phyloP scores from a whole-genome alignment of 805 yeast species.

The Pichia membranifaciens region DNA sequence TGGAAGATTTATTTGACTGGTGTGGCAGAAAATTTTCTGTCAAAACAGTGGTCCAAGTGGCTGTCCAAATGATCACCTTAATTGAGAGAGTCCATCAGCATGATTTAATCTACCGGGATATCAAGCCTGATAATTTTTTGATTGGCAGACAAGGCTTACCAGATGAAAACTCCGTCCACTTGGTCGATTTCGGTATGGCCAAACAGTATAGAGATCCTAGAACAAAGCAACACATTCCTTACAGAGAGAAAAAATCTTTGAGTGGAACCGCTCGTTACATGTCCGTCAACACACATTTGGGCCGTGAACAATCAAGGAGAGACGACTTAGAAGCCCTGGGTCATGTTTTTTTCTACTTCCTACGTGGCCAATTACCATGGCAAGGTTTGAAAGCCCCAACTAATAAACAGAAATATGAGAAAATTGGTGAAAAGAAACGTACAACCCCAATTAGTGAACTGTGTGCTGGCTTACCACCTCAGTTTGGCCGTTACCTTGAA shows the following conservation, averaged over 20 bases:
- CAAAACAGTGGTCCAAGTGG: conserved; percentile 88
- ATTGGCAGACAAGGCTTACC: conserved; percentile 85
- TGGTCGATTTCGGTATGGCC: conserved; percentile 98
- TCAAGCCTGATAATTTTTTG: conserved; percentile 94
- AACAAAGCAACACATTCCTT: conserved; percentile 92
- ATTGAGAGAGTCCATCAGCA: conserved; percentile 85
- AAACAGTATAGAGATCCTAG: conserved; percentile 96
- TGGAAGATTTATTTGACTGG: conserved; percentile 97
- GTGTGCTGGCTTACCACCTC: conserved; percentile 85
- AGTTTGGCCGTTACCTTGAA: conserved; percentile 86
- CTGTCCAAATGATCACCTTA: conserved; percentile 87
- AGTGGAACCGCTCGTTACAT: conserved; percentile 99
- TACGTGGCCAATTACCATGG: conserved; percentile 96
- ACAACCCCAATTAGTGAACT: conserved; percentile 80
- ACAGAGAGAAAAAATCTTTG: conserved; percentile 89
- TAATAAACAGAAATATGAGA: conserved; percentile 94
- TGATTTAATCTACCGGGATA: conserved; percentile 90
- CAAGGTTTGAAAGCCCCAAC: conserved; percentile 98
- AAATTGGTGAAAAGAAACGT: conserved; percentile 94
- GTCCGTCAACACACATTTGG: conserved; percentile 96
- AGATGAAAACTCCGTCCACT: conserved; percentile 77
- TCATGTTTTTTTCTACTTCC: conserved; percentile 91
- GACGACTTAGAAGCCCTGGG: conserved; percentile 96
- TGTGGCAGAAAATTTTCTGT: conserved; percentile 85
- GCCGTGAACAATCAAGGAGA: conserved; percentile 93